Evolutionary conservation across 768 basidiomycete genomes (phyloP), one percentile per base, ranked within the genome.

Genomic region (Tricholoma bakamatsutake): DNA sequence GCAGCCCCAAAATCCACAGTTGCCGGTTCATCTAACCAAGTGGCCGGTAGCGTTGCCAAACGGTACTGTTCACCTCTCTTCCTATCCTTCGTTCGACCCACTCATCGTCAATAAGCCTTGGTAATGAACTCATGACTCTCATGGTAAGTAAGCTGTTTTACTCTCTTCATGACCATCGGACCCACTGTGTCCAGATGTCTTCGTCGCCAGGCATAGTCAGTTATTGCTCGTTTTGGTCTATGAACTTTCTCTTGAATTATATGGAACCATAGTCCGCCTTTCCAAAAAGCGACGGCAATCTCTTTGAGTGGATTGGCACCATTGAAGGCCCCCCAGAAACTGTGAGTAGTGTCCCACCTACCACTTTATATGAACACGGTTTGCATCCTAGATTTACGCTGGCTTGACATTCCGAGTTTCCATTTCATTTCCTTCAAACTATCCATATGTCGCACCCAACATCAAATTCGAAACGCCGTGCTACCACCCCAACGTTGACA

Each of bases 381-480:
- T 45, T 43, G 59, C 53, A 57, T 49, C 61, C 50, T 55, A 89
- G 87, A 81, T 91, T 56, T 93, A 94, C 61, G 82, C 80, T 40
- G 90, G 86, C 12, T 76, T 94, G 53, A 79, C 80, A 18, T 95
- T 90, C 77, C 87, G 87, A 62, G 88, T 96, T 62, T 83, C 83
- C 8, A 90, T 96, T 53, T 77, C 81, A 11, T 96, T 94, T 73
- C 92, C 91, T 6, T 72, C 86, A 57, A 91, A 90, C 67, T 96
- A 95, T 66, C 93, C 93, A 17, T 94, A 91, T 69, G 84, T 84
- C 9, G 78, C 93, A 3, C 93, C 93, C 0, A 75, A 80, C 8
- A 90, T 96, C 70, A 88, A 87, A 66, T 96, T 93, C 62, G 90
- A 91, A 51, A 85, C 91, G 4, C 89, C 90, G 5, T 93, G 92